Base-by-base conservation (phyloP, 352 stramenopile species). In the Phytopythium helicoides region DNA sequence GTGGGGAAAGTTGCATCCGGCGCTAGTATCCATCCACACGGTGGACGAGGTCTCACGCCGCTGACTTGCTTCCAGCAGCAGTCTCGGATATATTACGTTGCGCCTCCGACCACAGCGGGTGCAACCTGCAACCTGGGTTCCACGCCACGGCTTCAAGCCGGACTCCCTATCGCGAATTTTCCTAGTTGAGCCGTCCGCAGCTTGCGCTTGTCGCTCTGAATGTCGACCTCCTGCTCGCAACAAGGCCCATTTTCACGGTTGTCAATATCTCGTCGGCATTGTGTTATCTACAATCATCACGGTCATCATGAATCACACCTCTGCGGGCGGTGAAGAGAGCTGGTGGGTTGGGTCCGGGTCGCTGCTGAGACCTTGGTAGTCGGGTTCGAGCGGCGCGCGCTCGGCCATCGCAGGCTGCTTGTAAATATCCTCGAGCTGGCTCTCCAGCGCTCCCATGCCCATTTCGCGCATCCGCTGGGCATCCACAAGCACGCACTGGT, bases 401-500 rank as follows among this genome's bases (percentile, higher is more conserved):
- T 92, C 70, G 19, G 73, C 42, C 68, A 89, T 81, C 18, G 75
- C 81, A 5, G 76, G 79, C 47, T 84, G 79, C 51, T 71, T 77
- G 73, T 89, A 94, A 42, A 75, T 58, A 47, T 87, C 67, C 47
- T 86, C 73, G 33, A 89, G 71, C 46, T 73, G 66, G 19, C 67
- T 69, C 41, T 80, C 73, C 18, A 92, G 62, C 36, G 28, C 5
- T 33, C 84, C 68, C 0, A 1, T 1, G 19, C 84, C 63, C 33
- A 75, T 56, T 54, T 91, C 73, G 7, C 62, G 70, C 1, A 62
- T 59, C 49, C 84, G 76, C 23, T 70, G 67, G 31, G 73, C 72
- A 68, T 94, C 84, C 23, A 89, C 54, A 23, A 86, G 71, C 40
- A 90, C 81, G 26, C 81, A 89, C 59, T 90, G 72, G 52, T 89